phyloP scores from a whole-genome alignment of 176 grass and related monocot genomes.

The Eleusine coracana region DNA sequence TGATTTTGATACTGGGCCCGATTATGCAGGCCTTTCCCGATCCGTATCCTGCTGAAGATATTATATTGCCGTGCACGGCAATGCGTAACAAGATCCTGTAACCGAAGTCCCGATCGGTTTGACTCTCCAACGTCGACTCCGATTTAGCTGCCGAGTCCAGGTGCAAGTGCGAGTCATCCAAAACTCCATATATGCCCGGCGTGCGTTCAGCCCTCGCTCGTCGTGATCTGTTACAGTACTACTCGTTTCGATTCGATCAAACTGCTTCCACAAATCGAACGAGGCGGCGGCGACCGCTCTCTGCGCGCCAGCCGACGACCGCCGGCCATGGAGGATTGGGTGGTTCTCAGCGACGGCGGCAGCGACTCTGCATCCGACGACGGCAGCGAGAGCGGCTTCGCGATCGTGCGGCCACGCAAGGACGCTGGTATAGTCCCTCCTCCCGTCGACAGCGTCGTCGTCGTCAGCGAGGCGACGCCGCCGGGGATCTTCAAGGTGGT shows the following conservation, averaged over 20 bases:
- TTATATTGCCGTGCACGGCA: not conserved
- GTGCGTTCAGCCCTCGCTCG: not conserved
- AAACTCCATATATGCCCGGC: not conserved
- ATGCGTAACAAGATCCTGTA: not conserved
- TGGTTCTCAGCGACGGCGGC: slow-evolving; percentile 8
- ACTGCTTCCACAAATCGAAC: not conserved
- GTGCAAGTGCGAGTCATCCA: not conserved
- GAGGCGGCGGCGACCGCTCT: not conserved
- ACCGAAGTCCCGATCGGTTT: not conserved
- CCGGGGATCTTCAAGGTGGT: slow-evolving; percentile 13
- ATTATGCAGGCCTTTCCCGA: not conserved
- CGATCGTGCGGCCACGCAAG: not conserved
- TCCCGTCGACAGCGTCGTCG: not conserved
- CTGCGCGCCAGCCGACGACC: not conserved
- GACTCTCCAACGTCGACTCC: not conserved
- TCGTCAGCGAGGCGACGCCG: not conserved
- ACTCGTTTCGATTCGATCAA: not conserved
- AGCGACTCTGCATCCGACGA: not conserved
- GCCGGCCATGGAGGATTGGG: slow-evolving; percentile 13
- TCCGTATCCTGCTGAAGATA: not conserved
- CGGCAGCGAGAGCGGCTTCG: slow-evolving; percentile 13
- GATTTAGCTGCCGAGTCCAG: not conserved
- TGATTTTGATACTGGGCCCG: not conserved
- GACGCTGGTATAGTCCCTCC: not conserved
- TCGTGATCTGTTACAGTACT: not conserved